Conservation (phyloP, 139 green algal species). For the Volvox africanus region DNA sequence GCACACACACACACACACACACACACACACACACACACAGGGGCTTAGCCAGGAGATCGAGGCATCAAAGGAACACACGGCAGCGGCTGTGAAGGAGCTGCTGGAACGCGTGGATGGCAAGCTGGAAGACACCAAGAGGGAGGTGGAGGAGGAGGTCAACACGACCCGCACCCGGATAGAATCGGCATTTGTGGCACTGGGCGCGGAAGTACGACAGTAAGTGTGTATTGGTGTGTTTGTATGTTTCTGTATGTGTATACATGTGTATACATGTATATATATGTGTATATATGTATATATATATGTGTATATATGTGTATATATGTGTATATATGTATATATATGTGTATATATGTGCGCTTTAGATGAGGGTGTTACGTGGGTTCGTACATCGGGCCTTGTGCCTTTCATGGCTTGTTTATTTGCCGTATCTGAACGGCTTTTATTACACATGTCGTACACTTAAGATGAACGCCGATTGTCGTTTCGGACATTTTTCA, state of each 20-base stretch:
- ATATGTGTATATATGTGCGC: background rate
- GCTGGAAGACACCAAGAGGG: background rate
- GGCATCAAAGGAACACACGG: background rate
- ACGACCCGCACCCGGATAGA: background rate
- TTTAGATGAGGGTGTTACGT: too few species aligned
- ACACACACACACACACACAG: background rate
- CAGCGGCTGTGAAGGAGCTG: background rate
- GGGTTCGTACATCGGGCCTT: too few species aligned
- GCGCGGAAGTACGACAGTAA: background rate
- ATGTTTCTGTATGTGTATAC: background rate
- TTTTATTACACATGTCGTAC: too few species aligned
- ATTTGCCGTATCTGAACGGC: too few species aligned
- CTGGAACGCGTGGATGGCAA: background rate
- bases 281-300: background rate
- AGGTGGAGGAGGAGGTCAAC: background rate
- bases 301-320: background rate
- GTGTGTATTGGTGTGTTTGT: background rate
- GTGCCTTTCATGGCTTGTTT: too few species aligned
- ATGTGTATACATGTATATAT: background rate
- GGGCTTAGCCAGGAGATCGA: background rate
- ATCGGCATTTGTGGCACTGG: constrained; percentile 6
- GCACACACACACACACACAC: background rate
- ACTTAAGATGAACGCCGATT: too few species aligned
- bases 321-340: background rate
- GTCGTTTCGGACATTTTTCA: too few species aligned